Evolutionary conservation across 169 alveolate species (phyloP).

Genomic region (Eimeria sp.): DNA sequence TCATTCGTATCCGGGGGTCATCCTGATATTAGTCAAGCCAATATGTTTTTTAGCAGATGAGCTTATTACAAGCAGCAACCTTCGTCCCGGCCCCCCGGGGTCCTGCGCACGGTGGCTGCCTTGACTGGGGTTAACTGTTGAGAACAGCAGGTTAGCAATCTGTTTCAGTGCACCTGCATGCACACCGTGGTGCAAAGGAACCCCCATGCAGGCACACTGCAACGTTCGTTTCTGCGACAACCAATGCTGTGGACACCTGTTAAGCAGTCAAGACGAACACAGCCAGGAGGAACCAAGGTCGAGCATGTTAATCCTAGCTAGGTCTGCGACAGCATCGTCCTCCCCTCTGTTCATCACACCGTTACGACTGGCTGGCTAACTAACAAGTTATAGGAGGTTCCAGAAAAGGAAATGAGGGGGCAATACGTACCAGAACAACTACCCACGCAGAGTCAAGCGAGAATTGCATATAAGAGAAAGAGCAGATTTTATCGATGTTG

Average conservation of each 20-base stretch:
- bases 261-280: too few relatives aligned
- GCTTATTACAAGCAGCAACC: background rate
- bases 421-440: too few relatives aligned
- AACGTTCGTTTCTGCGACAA: background rate
- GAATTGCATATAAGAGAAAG: too few relatives aligned
- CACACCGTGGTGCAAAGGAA: background rate
- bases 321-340: too few relatives aligned
- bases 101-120: background rate
- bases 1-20: background rate
- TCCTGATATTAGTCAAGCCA: background rate
- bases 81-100: background rate
- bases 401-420: too few relatives aligned
- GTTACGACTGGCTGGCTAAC: too few relatives aligned
- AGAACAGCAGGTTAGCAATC: background rate
- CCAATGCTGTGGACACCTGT: background rate
- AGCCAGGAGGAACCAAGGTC: too few relatives aligned
- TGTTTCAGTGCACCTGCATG: background rate
- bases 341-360: too few relatives aligned
- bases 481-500: too few relatives aligned
- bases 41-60: background rate
- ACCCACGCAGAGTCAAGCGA: too few relatives aligned
- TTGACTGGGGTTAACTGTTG: background rate
- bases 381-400: too few relatives aligned
- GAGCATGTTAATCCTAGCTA: too few relatives aligned
- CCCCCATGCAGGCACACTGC: background rate